These are phyloP conservation scores for Penicillium sp. DNA, from an alignment of 2,329 filamentous ascomycete species.

Conservation along the genomic window DNA sequence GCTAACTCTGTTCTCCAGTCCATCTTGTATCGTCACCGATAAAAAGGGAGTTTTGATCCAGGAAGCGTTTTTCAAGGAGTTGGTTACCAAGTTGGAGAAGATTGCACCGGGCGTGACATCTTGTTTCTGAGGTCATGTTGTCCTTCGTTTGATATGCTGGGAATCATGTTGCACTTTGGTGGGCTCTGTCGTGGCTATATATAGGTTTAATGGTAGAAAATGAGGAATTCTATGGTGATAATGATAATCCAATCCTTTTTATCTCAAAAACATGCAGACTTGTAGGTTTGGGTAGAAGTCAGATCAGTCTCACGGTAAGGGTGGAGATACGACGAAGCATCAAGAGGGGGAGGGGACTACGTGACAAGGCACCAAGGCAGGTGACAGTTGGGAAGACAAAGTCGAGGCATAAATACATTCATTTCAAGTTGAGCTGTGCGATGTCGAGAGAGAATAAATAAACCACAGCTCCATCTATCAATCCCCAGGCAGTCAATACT, in stretches of 20 bases:
- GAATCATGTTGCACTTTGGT: neutral
- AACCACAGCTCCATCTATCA: conserved; percentile 8
- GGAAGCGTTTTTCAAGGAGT: conserved; percentile 15
- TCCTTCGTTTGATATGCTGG: neutral
- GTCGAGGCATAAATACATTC: neutral
- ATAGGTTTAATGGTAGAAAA: neutral
- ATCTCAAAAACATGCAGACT: neutral
- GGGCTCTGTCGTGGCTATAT: neutral
- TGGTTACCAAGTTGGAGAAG: conserved; percentile 14
- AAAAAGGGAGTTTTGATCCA: conserved; percentile 9
- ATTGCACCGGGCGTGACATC: conserved; percentile 12
- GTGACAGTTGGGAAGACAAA: neutral
- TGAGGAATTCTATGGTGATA: too few species aligned
- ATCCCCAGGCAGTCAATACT: neutral
- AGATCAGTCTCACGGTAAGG: neutral
- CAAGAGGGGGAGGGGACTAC: neutral
- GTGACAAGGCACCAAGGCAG: neutral
- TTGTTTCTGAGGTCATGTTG: neutral
- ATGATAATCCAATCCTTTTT: too few species aligned
- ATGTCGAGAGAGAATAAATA: conserved; percentile 11
- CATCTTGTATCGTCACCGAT: conserved; percentile 11
- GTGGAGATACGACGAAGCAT: neutral
- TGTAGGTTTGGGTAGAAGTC: neutral
- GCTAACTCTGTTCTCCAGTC: conserved; percentile 8
- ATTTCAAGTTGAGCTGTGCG: neutral